Conservation (phyloP, 495 filamentous ascomycete genomes). For the Trichoderma gamsii region DNA sequence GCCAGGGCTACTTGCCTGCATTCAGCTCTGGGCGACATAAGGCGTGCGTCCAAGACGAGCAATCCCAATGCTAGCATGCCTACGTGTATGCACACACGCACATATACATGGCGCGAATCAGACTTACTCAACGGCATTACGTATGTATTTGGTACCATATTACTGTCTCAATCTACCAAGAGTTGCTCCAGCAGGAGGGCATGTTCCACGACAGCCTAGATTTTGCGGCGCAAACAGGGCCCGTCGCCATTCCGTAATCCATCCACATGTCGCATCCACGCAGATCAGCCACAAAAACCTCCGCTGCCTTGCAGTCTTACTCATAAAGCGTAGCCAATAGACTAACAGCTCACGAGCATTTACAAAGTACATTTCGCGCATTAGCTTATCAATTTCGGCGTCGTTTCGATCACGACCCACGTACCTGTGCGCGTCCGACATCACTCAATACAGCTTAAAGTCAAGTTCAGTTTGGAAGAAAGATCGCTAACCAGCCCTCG, state of each 20-base stretch:
- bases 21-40: too few species aligned
- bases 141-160: too few species aligned
- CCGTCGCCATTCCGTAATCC: not conserved
- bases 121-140: too few species aligned
- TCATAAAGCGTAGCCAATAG: not conserved
- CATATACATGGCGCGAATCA: too few species aligned
- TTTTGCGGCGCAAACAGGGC: too few species aligned
- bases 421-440: not conserved
- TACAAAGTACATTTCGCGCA: not conserved
- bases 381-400: not conserved
- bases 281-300: not conserved
- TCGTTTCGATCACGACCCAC: not conserved
- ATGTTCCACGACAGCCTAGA: too few species aligned
- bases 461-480: not conserved
- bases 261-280: slow-evolving; percentile 2
- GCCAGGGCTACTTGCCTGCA: too few species aligned
- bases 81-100: too few species aligned
- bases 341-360: not conserved
- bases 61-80: too few species aligned
- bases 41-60: too few species aligned
- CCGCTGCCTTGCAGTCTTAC: not conserved
- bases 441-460: not conserved
- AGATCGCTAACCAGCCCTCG: not conserved
- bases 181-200: too few species aligned
- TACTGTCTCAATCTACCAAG: too few species aligned